Evolutionary conservation across 306 rosid genomes (phyloP).

Genomic region (Quercus agrifolia): DNA sequence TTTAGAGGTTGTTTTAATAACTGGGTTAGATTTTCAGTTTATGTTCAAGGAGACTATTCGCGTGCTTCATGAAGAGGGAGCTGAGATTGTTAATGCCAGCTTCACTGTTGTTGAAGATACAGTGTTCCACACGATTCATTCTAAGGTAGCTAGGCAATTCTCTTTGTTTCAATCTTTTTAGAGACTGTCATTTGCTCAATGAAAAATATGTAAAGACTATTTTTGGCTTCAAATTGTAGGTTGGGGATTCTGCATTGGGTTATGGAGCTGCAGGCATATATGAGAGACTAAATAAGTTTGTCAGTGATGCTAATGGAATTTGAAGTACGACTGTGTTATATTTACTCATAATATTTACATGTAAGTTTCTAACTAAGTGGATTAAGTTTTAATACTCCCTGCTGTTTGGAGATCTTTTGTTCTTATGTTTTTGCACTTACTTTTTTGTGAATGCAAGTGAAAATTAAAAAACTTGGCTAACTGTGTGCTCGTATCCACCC

Average conservation of each 20-base stretch:
- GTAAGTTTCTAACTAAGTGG: not conserved
- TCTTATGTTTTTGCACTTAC: not conserved
- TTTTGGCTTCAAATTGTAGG: constrained; percentile 31
- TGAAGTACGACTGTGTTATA: not conserved
- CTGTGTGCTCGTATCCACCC: too few species aligned
- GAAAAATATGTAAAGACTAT: not conserved
- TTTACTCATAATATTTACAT: not conserved
- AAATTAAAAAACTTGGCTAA: too few species aligned
- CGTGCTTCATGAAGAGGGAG: constrained; percentile 56
- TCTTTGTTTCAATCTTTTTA: not conserved
- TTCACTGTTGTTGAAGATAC: constrained; percentile 38
- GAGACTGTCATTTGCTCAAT: not conserved
- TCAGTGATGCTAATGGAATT: constrained; percentile 14
- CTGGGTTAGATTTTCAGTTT: constrained; percentile 52
- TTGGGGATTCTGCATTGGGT: constrained; percentile 22
- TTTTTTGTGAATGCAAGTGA: too few species aligned
- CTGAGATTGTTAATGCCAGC: constrained; percentile 56
- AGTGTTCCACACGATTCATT: constrained; percentile 56
- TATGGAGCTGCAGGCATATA: constrained; percentile 43
- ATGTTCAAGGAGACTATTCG: constrained; percentile 50
- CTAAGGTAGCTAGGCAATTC: constrained; percentile 47
- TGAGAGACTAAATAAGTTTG: constrained; percentile 42
- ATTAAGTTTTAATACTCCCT: not conserved
- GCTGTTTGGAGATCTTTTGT: not conserved
- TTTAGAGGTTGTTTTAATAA: constrained; percentile 46